These are phyloP conservation scores for Apophysomyces ossiformis DNA, from an alignment of 371 early-diverging fungal genomes.

Conservation along the genomic window DNA sequence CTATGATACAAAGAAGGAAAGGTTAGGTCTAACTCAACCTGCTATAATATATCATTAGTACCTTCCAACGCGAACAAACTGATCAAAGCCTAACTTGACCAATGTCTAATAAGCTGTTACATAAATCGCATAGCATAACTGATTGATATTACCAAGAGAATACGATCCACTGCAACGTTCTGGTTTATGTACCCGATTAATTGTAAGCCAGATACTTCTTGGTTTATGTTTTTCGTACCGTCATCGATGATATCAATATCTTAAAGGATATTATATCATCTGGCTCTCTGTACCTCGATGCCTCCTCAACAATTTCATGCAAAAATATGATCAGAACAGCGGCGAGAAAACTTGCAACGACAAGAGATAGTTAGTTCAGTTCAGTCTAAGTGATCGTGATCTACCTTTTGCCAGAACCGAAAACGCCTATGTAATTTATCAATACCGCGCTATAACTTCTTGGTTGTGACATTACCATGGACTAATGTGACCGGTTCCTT, in stretches of 20 bases:
- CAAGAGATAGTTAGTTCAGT: neutral
- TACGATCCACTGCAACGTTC: slow-evolving; percentile 92
- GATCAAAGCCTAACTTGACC: slow-evolving; percentile 71
- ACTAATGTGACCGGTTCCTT: slow-evolving; percentile 51
- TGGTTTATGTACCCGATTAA: slow-evolving; percentile 8
- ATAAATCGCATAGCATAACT: neutral
- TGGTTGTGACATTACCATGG: slow-evolving; percentile 44
- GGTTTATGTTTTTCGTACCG: slow-evolving; percentile 34
- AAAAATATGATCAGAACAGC: slow-evolving; percentile 79
- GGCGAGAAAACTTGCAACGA: slow-evolving; percentile 65
- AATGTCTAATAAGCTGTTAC: slow-evolving; percentile 39
- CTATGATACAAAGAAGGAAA: slow-evolving; percentile 22
- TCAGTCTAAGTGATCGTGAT: neutral
- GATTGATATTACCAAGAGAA: slow-evolving; percentile 54
- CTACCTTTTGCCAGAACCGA: slow-evolving; percentile 83
- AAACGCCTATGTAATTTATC: slow-evolving; percentile 54
- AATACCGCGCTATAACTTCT: neutral
- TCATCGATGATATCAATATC: slow-evolving; percentile 71
- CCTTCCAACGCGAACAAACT: slow-evolving; percentile 87
- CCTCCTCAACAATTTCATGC: slow-evolving; percentile 59
- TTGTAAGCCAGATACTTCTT: neutral
- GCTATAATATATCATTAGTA: slow-evolving; percentile 2
- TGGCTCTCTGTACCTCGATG: slow-evolving; percentile 34
- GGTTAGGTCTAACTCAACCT: neutral
- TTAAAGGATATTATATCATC: slow-evolving; percentile 48